phyloP scores from a whole-genome alignment of 2,329 filamentous ascomycete species.

The Trichoderma sp. region DNA sequence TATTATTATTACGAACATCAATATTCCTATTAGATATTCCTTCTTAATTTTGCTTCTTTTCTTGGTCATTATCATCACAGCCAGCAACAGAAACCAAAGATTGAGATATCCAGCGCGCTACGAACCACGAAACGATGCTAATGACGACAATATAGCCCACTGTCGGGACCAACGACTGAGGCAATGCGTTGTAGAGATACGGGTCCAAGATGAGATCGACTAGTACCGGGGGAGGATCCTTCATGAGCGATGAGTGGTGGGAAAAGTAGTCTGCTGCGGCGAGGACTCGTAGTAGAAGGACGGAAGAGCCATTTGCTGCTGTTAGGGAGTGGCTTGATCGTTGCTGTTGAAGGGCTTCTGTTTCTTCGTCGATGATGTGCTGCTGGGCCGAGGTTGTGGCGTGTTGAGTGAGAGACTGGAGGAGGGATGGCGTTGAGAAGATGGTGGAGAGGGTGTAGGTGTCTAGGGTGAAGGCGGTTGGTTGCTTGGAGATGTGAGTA shows the following conservation, averaged over 20 bases:
- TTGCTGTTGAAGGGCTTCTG: not conserved
- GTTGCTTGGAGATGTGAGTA: constrained; percentile 65
- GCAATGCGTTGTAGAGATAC: constrained; percentile 78
- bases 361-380: not conserved
- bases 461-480: constrained; percentile 75
- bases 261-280: constrained; percentile 87
- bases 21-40: not conserved
- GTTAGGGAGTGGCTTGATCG: not conserved
- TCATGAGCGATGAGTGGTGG: constrained; percentile 74
- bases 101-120: constrained; percentile 44
- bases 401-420: constrained; percentile 67
- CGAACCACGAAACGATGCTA: constrained; percentile 52
- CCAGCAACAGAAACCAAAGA: constrained; percentile 38
- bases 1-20: not conserved
- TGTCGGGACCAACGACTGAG: constrained; percentile 75
- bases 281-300: constrained; percentile 73
- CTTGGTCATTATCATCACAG: constrained; percentile 32
- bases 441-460: constrained; percentile 65
- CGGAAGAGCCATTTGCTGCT: constrained; percentile 46
- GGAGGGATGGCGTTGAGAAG: constrained; percentile 64
- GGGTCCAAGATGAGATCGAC: constrained; percentile 87
- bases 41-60: constrained; percentile 46
- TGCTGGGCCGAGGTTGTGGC: constrained; percentile 36
- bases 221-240: constrained; percentile 69
- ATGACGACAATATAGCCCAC: constrained; percentile 69